These are phyloP conservation scores for Leishmania aethiopica DNA, from an alignment of 208 protist species.

Conservation along the genomic window DNA sequence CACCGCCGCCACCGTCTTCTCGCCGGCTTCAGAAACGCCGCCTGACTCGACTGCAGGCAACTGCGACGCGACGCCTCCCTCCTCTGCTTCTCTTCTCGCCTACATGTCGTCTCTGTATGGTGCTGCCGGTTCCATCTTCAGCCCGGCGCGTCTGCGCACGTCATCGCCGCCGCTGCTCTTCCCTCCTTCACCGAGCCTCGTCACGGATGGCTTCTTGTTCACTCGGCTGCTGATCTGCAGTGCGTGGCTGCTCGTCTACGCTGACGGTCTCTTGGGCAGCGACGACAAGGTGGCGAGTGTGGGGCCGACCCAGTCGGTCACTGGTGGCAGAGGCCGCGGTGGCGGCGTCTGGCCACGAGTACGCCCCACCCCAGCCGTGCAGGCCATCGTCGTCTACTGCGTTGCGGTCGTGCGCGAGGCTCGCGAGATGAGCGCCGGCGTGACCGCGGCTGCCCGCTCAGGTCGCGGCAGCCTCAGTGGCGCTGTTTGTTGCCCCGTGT, in stretches of 20 bases:
- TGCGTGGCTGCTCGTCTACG: constrained; percentile 59
- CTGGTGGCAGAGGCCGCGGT: neutral
- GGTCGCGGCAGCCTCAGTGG: neutral
- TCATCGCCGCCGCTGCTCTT: constrained; percentile 36
- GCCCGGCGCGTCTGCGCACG: constrained; percentile 19
- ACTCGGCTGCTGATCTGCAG: constrained; percentile 64
- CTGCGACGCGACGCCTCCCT: neutral
- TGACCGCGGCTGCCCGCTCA: constrained; percentile 20
- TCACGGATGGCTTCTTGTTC: constrained; percentile 60
- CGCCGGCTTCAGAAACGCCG: neutral
- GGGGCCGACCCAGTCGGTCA: neutral
- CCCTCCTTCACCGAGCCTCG: constrained; percentile 44
- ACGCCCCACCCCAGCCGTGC: constrained; percentile 17
- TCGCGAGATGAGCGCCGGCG: constrained; percentile 26
- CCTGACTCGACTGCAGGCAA: neutral
- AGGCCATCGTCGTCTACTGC: constrained; percentile 39
- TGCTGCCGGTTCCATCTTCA: neutral
- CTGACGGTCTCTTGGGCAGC: constrained; percentile 26
- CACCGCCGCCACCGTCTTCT: neutral
- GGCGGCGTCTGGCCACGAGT: constrained; percentile 8
- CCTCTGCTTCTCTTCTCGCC: neutral
- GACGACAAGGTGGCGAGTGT: neutral
- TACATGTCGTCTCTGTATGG: neutral
- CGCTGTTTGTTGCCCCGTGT: constrained; percentile 45
- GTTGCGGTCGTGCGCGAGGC: constrained; percentile 49